Evolutionary conservation across 441 rosid genomes (phyloP).

Genomic region (Syzygium syzygioides): DNA sequence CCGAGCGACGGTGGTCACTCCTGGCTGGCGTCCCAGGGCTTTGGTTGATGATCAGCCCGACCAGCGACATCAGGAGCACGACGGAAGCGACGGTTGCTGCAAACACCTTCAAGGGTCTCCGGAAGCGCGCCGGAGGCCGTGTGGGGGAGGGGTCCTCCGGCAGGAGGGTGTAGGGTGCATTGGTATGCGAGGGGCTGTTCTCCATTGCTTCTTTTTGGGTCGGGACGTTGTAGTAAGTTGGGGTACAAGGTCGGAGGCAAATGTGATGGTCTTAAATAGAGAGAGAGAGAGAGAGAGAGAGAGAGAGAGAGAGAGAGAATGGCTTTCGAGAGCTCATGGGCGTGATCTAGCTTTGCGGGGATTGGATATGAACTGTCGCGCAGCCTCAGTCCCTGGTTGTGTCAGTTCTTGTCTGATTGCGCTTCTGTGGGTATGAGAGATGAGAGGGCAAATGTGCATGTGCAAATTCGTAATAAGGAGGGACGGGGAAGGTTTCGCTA

Average conservation of each 20-base stretch:
- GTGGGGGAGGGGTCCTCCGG: slow-evolving; percentile 18
- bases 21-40: slow-evolving; percentile 13
- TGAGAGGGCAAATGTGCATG: background rate
- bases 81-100: slow-evolving; percentile 14
- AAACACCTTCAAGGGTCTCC: slow-evolving; percentile 25
- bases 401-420: background rate
- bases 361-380: background rate
- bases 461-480: background rate
- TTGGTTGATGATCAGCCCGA: slow-evolving; percentile 31
- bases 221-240: background rate
- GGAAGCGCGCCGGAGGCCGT: slow-evolving; percentile 1
- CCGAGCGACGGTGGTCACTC: background rate
- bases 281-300: background rate
- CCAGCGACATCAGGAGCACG: slow-evolving; percentile 34
- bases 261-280: background rate
- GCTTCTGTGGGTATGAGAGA: background rate
- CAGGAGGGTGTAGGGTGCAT: slow-evolving; percentile 32
- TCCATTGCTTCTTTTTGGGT: background rate
- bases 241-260: background rate
- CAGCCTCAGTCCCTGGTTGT: background rate
- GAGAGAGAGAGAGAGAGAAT: background rate
- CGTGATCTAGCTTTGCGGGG: background rate
- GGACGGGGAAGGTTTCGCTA: background rate
- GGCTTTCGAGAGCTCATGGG: background rate
- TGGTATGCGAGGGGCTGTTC: background rate